Conservation (phyloP, 352 stramenopile genomes). For the Phytopythium litorale region DNA sequence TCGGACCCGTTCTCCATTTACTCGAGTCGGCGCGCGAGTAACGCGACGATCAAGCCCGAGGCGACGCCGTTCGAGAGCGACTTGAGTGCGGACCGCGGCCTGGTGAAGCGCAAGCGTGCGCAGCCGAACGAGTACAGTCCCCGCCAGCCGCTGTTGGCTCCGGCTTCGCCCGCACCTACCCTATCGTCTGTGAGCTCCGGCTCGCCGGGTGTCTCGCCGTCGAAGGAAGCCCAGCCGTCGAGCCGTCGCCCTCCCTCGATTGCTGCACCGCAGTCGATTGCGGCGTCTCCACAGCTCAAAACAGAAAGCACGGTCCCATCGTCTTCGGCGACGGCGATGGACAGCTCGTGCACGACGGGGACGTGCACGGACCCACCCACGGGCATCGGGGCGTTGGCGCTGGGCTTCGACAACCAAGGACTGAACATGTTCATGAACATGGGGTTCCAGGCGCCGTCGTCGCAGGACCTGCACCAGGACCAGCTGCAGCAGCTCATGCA, state of each 20-base stretch:
- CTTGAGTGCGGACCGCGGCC: conserved; percentile 28
- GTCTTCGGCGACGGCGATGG: not conserved
- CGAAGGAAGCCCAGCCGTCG: conserved; percentile 28
- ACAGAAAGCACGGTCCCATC: not conserved
- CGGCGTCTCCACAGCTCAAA: not conserved
- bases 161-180: conserved; percentile 30
- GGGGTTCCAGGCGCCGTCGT: conserved; percentile 16
- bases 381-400: conserved; percentile 13
- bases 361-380: conserved; percentile 1
- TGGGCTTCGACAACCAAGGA: conserved; percentile 34
- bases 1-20: conserved; percentile 80
- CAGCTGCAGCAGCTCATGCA: conserved; percentile 23
- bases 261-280: conserved; percentile 8
- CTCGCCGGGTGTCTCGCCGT: conserved; percentile 37
- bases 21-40: conserved; percentile 67
- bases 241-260: conserved; percentile 6
- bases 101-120: conserved; percentile 57
- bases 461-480: conserved; percentile 20
- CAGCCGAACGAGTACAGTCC: conserved; percentile 12
- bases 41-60: conserved; percentile 51
- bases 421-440: conserved; percentile 34
- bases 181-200: conserved; percentile 19
- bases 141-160: conserved; percentile 16
- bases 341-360: conserved; percentile 4
- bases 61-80: conserved; percentile 51